These are phyloP conservation scores for Lactifluus rugatus DNA, from an alignment of 768 basidiomycete genomes.

Conservation along the genomic window DNA sequence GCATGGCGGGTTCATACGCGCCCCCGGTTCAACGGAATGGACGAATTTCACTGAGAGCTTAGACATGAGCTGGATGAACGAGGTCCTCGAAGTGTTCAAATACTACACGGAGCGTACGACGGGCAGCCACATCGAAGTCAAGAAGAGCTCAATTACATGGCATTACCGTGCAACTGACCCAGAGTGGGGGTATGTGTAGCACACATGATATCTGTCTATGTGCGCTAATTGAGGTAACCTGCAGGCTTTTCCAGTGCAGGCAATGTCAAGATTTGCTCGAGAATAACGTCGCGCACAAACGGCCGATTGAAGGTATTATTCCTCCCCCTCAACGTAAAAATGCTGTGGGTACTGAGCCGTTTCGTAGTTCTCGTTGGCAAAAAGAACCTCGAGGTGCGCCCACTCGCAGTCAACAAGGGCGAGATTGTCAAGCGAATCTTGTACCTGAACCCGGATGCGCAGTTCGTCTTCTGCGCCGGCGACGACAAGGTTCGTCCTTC, in stretches of 20 bases:
- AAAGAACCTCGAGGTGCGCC: constrained; percentile 97
- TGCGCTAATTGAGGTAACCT: not conserved
- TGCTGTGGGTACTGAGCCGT: not conserved
- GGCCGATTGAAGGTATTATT: constrained; percentile 80
- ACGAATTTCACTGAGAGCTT: constrained; percentile 80
- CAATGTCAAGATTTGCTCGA: constrained; percentile 95
- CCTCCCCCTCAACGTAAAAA: not conserved
- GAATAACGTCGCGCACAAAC: constrained; percentile 84
- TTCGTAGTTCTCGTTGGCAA: constrained; percentile 81
- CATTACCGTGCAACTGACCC: constrained; percentile 91
- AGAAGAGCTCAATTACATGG: constrained; percentile 98
- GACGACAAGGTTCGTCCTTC: constrained; percentile 73
- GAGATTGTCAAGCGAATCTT: constrained; percentile 95
- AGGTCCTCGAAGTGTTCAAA: constrained; percentile 91
- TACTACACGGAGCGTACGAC: constrained; percentile 97
- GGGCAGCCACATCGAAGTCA: constrained; percentile 92
- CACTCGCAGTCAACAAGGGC: constrained; percentile 94
- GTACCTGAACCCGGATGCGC: constrained; percentile 87
- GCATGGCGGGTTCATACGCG: constrained; percentile 87
- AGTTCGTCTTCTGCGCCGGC: constrained; percentile 95
- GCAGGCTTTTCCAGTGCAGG: constrained; percentile 83
- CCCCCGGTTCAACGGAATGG: constrained; percentile 61
- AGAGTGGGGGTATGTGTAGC: constrained; percentile 75
- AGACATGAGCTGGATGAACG: constrained; percentile 97
- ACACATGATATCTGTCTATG: not conserved